Base-by-base conservation (phyloP, 1,284 basidiomycete genomes). In the Dichomitus squalens region DNA sequence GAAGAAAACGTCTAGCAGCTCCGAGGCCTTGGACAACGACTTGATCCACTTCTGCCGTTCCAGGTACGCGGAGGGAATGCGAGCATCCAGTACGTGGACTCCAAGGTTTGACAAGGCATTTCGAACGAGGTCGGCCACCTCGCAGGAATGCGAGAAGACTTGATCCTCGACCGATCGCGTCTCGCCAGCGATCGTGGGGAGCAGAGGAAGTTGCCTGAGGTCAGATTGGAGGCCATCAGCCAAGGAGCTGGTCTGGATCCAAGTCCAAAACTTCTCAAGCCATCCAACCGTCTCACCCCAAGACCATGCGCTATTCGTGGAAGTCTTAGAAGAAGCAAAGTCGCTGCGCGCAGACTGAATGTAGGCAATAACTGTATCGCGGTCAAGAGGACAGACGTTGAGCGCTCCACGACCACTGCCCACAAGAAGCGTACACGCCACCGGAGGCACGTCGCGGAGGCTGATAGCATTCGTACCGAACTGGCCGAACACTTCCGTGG, bases 51-150 rank as follows among this genome's bases (percentile, higher is more conserved):
- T 49, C 8, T 40, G 23, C 7, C 35, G 16, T 16, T 35, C 21
- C 3, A 52, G 41, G 40, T 14, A 41, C 2, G 35, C 16, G 6
- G 40, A 14, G 16, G 53, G 51, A 14, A 58, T 56, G 4, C 38
- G 40, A 14, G 43, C 39, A 31, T 58, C 49, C 23, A 61, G 21
- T 49, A 61, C 56, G 5, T 34, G 27, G n/a, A 58, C 7, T n/a
- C 57, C 60, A 7, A 49, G 23, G 14, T 18, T 18, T 8, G 40
- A 34, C 16, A 55, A 25, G 11, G 44, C 21, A 8, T 23, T 14
- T 5, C 36, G 51, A 12, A 34, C 31, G 5, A 12, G 4, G 4
- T 55, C 47, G 7, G 49, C 23, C 4, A 50, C 29, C 11, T 35
- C 40, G 11, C 20, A 18, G 18, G 54, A 35, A 14, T 44, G 34